Evolutionary conservation across 2,329 filamentous ascomycete species (phyloP), one percentile per base, ranked within the genome.

Genomic region (Aspergillus quadricinctus): DNA sequence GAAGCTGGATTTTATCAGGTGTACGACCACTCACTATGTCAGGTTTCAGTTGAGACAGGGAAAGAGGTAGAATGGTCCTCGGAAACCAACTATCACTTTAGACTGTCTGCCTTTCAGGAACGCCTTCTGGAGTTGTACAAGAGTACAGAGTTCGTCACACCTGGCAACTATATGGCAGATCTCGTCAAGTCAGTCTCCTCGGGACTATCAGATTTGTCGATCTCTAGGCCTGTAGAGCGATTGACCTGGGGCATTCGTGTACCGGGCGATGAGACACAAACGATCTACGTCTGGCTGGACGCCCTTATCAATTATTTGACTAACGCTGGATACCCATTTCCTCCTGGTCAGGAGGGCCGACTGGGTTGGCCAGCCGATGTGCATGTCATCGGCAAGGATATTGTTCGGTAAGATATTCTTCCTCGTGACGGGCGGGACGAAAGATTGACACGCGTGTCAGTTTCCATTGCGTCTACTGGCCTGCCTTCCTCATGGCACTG

Each of bases 381-480:
- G 19, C 94, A 99, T 48, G 85, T 99, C 27, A 88, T 99, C 54
- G 94, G 94, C 50, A 99, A 99, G 75, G 94, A 99, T 72, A 99
- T 99, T 62, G 80, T 96, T 56, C 88, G 92, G 74, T 78, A 66
- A 59, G 67, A 60, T 54, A 43, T 50, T 54, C 53, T 48, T 29
- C 31, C 49, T 48, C 27, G 11, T 50, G 23, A 35, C 52, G 48
- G 19, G 11, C 29, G 27, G 27, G 41, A 43, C 56, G 31, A 51
- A 53, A 60, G 48, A 62, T 59, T 68, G 57, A 68, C 52, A 49
- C 56, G 23, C 25, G 35, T 49, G 14, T 5, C 55, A 79, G 81
- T 19, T 99, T 99, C 74, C 95, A 99, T 72, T 93, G 90, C 73
- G 87, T 99, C 49, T 99, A 99, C 79, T 99, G 95, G 94, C 94